Percentiles rank a stretch among this genome's conserved stretches.
Conservation (phyloP, 768 basidiomycete genomes). For the Boletus vermiculosoides region DNA sequence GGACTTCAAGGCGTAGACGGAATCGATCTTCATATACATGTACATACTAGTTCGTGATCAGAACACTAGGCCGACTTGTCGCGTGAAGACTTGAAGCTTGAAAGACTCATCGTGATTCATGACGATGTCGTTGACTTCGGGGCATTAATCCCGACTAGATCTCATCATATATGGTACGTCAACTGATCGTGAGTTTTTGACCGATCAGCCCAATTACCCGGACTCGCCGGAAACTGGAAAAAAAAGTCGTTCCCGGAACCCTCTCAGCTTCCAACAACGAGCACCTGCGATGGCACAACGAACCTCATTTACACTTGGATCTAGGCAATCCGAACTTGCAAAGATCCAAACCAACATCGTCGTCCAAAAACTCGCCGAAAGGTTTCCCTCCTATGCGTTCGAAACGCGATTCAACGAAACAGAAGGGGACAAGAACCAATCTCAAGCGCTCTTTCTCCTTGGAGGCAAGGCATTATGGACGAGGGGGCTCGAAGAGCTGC, state of each 20-base stretch:
- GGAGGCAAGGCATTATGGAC: slow-evolving; percentile 97
- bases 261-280: not conserved
- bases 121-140: too few relatives aligned
- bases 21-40: not conserved
- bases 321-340: slow-evolving; percentile 84
- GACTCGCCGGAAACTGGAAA: not conserved
- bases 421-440: slow-evolving; percentile 86
- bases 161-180: not conserved
- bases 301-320: slow-evolving; percentile 73
- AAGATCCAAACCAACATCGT: slow-evolving; percentile 88
- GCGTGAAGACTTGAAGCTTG: not conserved
- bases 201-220: not conserved
- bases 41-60: not conserved
- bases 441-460: slow-evolving; percentile 81
- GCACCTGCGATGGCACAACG: slow-evolving; percentile 14
- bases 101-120: too few relatives aligned
- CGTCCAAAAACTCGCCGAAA: slow-evolving; percentile 54
- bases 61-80: not conserved
- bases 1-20: slow-evolving; percentile 36
- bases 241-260: not conserved
- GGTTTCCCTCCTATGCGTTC: slow-evolving; percentile 52
- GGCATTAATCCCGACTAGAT: not conserved
- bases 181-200: not conserved
- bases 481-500: slow-evolving; percentile 87
- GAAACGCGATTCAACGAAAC: slow-evolving; percentile 65